Base-by-base conservation (phyloP, 106 monocot species). In the Cymbidium sinense region DNA sequence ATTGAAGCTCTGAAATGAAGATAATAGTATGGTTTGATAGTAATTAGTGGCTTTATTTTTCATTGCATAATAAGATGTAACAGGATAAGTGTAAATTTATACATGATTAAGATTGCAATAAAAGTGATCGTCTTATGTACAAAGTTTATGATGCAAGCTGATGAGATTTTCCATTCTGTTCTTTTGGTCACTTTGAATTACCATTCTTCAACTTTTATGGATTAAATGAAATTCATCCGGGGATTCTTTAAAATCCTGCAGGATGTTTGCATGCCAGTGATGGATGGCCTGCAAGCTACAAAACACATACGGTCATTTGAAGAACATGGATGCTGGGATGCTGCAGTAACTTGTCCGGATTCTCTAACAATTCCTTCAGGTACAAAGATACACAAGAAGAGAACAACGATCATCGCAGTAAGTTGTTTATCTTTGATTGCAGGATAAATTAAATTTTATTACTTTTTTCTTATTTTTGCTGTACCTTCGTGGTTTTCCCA, bases 181-280 rank as follows among this genome's bases (percentile, higher is more conserved):
- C n/a, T 58, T 11, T 58, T 58, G 4, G 23, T 20, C 20, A 23
- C 58, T 58, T 58, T 58, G 58, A 7, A 58, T n/a, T 58, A n/a
- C 23, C 13, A 47, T 47, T 47, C 13, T 23, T 7, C 61, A 62
- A 25, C 61, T 62, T 62, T 4, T 58, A 58, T 58, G 21, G 20
- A 58, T 58, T 23, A 58, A n/a, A 23, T 23, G n/a, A 58, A 23
- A 20, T 33, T 67, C 15, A 15, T 33, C 9, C 0, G 67, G 2
- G 47, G 11, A 47, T 2, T 13, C 47, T 34, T 34, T 20, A 37
- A 35, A 71, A 23, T 13, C 30, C 12, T 82, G n/a, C 82, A 93
- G 92, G 92, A 93, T 89, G 87, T 93, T 67, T 87, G 78, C 86
- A 93, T 93, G 92, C 92, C 92, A 75, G 80, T 89, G 80, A 93